Percentiles rank a stretch among this genome's conserved stretches.
These are phyloP conservation scores for Tieghemostelium lacteum DNA, from an alignment of 78 protist genomes.

Conservation along the genomic window DNA sequence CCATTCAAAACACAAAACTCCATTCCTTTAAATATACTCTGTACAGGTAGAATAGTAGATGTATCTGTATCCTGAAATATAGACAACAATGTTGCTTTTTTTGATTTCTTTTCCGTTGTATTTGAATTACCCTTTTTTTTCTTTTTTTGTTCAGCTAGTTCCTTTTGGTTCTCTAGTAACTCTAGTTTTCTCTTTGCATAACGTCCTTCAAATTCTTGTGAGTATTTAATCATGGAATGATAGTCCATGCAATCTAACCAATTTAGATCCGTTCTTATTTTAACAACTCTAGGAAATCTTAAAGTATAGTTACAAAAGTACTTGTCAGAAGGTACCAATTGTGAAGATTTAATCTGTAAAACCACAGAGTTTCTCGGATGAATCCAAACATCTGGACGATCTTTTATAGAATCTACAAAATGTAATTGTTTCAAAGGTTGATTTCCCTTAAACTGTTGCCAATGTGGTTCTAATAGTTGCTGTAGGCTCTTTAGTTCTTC, in stretches of 20 bases:
- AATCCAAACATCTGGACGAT: conserved; percentile 87
- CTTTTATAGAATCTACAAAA: conserved; percentile 82
- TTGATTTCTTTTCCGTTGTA: not conserved
- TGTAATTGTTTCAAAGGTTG: conserved; percentile 25
- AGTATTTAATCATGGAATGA: not conserved
- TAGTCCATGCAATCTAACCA: conserved; percentile 64
- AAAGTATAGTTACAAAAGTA: conserved; percentile 81
- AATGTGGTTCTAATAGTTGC: conserved; percentile 76
- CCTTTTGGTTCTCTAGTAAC: not conserved
- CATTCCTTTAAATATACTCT: conserved; percentile 38
- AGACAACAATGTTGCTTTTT: not conserved
- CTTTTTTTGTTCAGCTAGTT: not conserved
- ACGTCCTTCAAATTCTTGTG: conserved; percentile 26
- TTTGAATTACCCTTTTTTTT: not conserved
- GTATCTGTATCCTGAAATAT: conserved; percentile 75
- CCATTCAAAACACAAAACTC: conserved; percentile 82
- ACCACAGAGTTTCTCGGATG: conserved; percentile 79
- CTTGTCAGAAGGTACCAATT: conserved; percentile 67
- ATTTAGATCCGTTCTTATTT: conserved; percentile 85
- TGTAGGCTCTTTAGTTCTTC: conserved; percentile 78
- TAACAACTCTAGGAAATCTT: conserved; percentile 90
- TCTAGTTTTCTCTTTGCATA: conserved; percentile 49
- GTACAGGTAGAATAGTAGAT: not conserved
- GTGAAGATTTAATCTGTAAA: conserved; percentile 84
- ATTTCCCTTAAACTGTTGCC: conserved; percentile 37